These are phyloP conservation scores for Syncephalastrum sp. DNA, from an alignment of 371 early-diverging fungal species.

Conservation along the genomic window DNA sequence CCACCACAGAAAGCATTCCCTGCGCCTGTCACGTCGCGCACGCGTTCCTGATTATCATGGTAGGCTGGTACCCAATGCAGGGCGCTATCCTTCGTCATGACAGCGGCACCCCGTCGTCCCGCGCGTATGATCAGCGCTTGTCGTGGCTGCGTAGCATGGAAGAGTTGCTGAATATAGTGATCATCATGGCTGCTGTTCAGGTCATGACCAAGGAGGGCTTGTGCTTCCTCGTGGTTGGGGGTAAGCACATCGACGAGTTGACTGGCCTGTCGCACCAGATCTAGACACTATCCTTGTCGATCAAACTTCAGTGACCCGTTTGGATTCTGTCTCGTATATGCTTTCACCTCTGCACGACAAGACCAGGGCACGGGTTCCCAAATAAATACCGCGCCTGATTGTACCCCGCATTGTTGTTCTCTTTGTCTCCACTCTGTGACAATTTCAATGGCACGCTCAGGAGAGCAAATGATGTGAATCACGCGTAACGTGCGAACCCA, in stretches of 20 bases:
- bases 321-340: background rate
- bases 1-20: slow-evolving; percentile 49
- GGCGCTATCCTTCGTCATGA: background rate
- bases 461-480: slow-evolving; percentile 40
- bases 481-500: slow-evolving; percentile 36
- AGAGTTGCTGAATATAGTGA: slow-evolving; percentile 4
- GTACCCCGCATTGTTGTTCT: slow-evolving; percentile 1
- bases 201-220: slow-evolving; percentile 15
- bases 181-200: slow-evolving; percentile 11
- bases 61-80: slow-evolving; percentile 37
- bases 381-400: slow-evolving; percentile 21
- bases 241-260: slow-evolving; percentile 21
- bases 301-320: too few species aligned
- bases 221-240: slow-evolving; percentile 38
- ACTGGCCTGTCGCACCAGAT: slow-evolving; percentile 10
- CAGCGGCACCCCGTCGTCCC: slow-evolving; percentile 34
- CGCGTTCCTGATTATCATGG: slow-evolving; percentile 10
- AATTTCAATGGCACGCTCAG: slow-evolving; percentile 39
- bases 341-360: slow-evolving; percentile 31
- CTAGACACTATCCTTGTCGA: slow-evolving; percentile 8
- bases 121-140: slow-evolving; percentile 25
- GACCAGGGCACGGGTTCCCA: slow-evolving; percentile 54
- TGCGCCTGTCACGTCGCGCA: slow-evolving; percentile 48
- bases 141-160: background rate
- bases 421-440: slow-evolving; percentile 31